Evolutionary conservation across 2,329 filamentous ascomycete species (phyloP).

Genomic region (Alternaria burnsii): DNA sequence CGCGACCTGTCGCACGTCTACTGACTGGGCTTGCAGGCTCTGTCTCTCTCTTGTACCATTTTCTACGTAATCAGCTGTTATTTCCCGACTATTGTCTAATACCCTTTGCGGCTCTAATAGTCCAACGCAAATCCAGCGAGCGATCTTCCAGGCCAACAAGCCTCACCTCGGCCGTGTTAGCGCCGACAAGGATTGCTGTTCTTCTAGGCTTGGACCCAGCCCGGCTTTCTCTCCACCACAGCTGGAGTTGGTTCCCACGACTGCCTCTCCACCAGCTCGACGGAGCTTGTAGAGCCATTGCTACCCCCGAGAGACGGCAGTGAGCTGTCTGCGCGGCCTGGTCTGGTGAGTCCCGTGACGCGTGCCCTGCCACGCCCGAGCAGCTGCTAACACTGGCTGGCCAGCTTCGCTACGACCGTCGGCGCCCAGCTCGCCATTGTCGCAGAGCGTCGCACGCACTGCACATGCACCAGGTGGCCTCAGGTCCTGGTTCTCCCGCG

Average conservation of each 20-base stretch:
- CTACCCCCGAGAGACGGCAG: constrained; percentile 12
- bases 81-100: background rate
- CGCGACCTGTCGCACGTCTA: constrained; percentile 1
- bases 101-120: background rate
- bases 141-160: background rate
- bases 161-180: constrained; percentile 16
- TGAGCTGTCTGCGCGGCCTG: constrained; percentile 18
- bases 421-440: constrained; percentile 24
- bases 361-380: background rate
- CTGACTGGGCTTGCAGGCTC: background rate
- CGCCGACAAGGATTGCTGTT: constrained; percentile 25
- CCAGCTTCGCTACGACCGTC: constrained; percentile 24
- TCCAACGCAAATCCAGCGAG: background rate
- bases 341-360: constrained; percentile 3
- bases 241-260: constrained; percentile 13
- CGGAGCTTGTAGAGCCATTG: constrained; percentile 25
- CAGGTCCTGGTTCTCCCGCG: constrained; percentile 4
- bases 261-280: constrained; percentile 19
- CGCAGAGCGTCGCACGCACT: constrained; percentile 20
- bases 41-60: background rate
- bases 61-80: background rate
- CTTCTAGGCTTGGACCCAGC: constrained; percentile 17
- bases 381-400: constrained; percentile 18
- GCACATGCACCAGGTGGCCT: background rate
- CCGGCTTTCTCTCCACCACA: constrained; percentile 21